These are phyloP conservation scores for Aspergillus brunneoviolaceus DNA, from an alignment of 2,329 filamentous ascomycete genomes.

Conservation along the genomic window DNA sequence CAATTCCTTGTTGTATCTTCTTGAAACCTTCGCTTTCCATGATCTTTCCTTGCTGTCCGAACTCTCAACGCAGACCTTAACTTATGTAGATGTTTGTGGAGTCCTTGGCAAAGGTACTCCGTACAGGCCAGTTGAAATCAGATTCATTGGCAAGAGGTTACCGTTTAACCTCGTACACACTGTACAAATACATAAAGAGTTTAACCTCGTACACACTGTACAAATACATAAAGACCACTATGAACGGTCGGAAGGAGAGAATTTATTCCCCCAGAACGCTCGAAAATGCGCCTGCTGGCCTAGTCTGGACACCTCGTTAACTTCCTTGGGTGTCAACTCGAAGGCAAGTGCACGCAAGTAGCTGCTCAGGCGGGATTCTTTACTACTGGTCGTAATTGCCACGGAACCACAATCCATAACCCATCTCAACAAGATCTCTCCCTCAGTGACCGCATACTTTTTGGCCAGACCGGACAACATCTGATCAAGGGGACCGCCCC, in stretches of 20 bases:
- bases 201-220: neutral
- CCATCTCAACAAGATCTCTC: conserved; percentile 60
- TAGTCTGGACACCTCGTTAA: conserved; percentile 52
- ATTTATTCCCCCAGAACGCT: conserved; percentile 54
- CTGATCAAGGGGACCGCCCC: conserved; percentile 56
- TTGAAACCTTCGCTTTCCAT: no score
- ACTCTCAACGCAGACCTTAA: no score
- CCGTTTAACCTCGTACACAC: neutral
- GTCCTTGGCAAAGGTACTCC: no score
- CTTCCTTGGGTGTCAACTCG: conserved; percentile 58
- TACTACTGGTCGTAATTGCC: conserved; percentile 60
- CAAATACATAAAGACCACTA: conserved; percentile 5
- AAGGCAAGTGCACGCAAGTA: conserved; percentile 58
- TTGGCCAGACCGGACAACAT: conserved; percentile 53
- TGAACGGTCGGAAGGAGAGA: conserved; percentile 45
- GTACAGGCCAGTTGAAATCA: neutral
- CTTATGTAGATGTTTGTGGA: no score
- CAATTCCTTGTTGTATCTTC: no score
- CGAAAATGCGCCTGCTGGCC: conserved; percentile 53
- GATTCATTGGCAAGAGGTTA: neutral
- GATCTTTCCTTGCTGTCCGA: no score
- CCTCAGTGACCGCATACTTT: conserved; percentile 61
- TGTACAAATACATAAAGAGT: neutral
- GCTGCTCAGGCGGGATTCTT: conserved; percentile 59
- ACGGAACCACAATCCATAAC: conserved; percentile 61